These are phyloP conservation scores for Penicillium decumbens DNA, from an alignment of 2,329 filamentous ascomycete genomes.

Conservation along the genomic window DNA sequence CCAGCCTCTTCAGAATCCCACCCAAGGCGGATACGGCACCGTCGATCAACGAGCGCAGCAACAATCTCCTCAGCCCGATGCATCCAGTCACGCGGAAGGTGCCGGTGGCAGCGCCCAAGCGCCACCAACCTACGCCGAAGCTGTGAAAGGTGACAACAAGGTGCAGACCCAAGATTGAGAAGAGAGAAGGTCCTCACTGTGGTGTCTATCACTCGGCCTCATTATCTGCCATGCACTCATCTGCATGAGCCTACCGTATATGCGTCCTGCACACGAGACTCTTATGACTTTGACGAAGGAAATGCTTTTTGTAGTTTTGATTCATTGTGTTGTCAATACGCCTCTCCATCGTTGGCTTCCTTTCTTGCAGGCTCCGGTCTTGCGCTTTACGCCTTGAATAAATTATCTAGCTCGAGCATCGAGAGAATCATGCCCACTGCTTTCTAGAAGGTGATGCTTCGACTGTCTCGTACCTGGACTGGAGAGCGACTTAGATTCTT, in stretches of 20 bases:
- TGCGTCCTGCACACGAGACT: conserved; percentile 3
- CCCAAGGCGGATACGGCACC: conserved; percentile 36
- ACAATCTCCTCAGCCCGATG: conserved; percentile 14
- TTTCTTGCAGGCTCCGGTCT: not conserved
- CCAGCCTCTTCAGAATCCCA: conserved; percentile 38
- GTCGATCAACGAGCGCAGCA: conserved; percentile 25
- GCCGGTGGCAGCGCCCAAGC: conserved; percentile 32
- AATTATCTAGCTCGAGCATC: not conserved
- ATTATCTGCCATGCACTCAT: conserved; percentile 1
- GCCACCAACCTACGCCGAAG: conserved; percentile 86
- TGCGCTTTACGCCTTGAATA: not conserved
- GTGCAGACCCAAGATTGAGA: conserved; percentile 63
- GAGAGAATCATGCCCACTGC: not conserved
- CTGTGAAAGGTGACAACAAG: conserved; percentile 85
- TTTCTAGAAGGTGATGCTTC: not conserved
- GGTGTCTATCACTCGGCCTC: not conserved
- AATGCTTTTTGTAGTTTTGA: conserved; percentile 16
- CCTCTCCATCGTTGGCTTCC: not conserved
- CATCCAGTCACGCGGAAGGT: conserved; percentile 17
- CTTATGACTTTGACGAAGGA: conserved; percentile 23
- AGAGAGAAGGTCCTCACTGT: not conserved
- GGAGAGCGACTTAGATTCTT: not conserved
- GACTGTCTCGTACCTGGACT: not conserved
- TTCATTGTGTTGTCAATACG: conserved; percentile 3
- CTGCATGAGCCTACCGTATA: conserved; percentile 2